Base-by-base conservation (phyloP, 768 basidiomycete genomes). In the Sutorius australiensis region DNA sequence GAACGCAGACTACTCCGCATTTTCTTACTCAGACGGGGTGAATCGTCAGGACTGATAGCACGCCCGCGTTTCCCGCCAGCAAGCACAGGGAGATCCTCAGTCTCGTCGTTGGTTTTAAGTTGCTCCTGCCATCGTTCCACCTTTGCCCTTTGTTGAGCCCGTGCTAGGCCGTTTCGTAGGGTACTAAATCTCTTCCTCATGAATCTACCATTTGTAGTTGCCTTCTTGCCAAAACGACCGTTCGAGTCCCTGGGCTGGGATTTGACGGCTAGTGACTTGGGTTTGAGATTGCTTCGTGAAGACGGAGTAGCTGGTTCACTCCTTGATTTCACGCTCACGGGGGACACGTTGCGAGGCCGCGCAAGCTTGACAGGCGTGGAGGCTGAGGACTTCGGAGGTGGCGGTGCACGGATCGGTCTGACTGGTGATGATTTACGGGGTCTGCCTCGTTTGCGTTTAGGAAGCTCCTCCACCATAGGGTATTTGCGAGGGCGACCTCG, bases 221-320 rank as follows among this genome's bases (percentile, higher is more conserved):
- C 73, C 64, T 86, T 86, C 72, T 79, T 83, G 33, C 83, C 84
- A 57, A 88, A 87, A 16, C 84, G 75, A 39, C 86, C 86, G 56
- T 87, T 86, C 16, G 68, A 69, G 48, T 81, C 79, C 52, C 86
- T 76, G 2, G 86, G 86, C 60, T 87, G 86, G 11, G 69, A 65
- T 38, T 78, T 73, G 32, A 75, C 68, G 6, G 76, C 75, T 14
- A 77, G 66, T 3, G 76, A 75, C 60, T 77, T 74, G 30, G 76
- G 72, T 50, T 69, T 75, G 31, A 65, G 53, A 38, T 58, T 53
- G 37, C 57, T 43, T 44, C 61, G 63, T 21, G 58, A 50, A 14
- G 61, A 67, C 19, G 67, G 58, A 19, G 58, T 69, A 3, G 34
- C 41, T 38, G 55, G 49, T 55, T 62, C 68, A 41, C 53, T 61